Evolutionary conservation across 2,329 filamentous ascomycete species (phyloP), one percentile per base, ranked within the genome.

Genomic region (Elsinoe australis): DNA sequence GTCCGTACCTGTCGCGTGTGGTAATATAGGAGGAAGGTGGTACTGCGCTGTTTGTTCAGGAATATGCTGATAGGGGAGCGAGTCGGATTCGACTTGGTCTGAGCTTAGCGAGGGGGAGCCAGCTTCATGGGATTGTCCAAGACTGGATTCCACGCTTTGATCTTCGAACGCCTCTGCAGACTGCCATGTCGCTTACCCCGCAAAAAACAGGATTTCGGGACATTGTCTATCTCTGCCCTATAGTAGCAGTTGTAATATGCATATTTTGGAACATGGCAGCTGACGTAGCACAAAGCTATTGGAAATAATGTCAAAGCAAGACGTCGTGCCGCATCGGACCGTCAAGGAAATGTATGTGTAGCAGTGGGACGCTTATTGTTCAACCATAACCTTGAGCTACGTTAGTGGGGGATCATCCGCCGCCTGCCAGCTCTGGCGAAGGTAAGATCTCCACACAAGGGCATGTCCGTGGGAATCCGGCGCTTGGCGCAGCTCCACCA

Each of bases 351-450:
- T 26, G 36, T 12, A 15, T 12, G 17, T 26, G 21, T 41, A 41
- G 28, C 21, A 41, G 36, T 41, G 36, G 36, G 36, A 24, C 36
- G 36, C 36, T 41, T 41, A 41, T 22, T 41, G 36, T 41, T 41
- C 22, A 41, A 41, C 36, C 36, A 41, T 28, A 41, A 28, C 26
- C 12, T 28, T 14, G 28, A 41, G 36, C 36, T 21, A 41, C 36
- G 6, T 36, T 41, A 28, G 36, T 22, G 36, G 36, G 36, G 21
- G 36, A 41, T 41, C 36, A 41, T 26, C 21, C 36, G 36, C 36
- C 21, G 21, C 36, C 9, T 14, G 36, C n/a, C n/a, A n/a, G n/a
- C n/a, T n/a, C n/a, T n/a, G n/a, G n/a, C n/a, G n/a, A n/a, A n/a
- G n/a, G n/a, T n/a, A n/a, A n/a, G n/a, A n/a, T n/a, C n/a, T n/a